Percentiles rank a stretch among this genome's conserved stretches.
phyloP scores from a whole-genome alignment of 441 rosid genomes.

The Manihot esculenta region DNA sequence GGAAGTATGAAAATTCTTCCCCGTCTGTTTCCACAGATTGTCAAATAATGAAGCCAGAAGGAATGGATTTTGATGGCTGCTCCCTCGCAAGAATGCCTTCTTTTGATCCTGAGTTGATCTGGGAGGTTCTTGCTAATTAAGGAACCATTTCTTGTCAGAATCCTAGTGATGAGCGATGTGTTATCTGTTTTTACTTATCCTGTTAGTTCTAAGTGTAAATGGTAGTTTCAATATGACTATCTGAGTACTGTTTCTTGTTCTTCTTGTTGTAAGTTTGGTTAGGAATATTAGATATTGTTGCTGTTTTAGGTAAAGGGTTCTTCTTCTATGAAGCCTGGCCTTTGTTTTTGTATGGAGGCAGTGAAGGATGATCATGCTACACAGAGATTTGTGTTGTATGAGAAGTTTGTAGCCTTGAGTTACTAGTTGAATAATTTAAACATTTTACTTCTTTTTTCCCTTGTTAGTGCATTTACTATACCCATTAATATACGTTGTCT shows the following conservation, averaged over 20 bases:
- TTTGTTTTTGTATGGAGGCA: conserved; percentile 11
- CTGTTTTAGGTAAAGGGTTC: neutral
- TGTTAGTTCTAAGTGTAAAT: conserved; percentile 27
- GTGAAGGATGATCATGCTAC: neutral
- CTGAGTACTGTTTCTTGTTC: conserved; percentile 9
- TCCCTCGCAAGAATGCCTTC: conserved; percentile 88
- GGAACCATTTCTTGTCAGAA: conserved; percentile 4
- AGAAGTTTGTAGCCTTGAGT: neutral
- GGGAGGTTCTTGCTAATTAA: conserved; percentile 89
- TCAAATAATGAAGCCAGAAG: conserved; percentile 32
- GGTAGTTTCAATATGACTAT: conserved; percentile 16
- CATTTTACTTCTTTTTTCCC: neutral
- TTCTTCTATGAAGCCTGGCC: neutral
- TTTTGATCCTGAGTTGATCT: conserved; percentile 81
- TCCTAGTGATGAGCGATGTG: neutral
- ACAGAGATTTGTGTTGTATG: neutral
- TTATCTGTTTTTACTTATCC: neutral
- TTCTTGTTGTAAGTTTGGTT: neutral
- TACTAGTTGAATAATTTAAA: neutral
- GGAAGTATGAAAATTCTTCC: conserved; percentile 52
- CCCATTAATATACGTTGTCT: neutral
- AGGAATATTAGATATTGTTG: conserved; percentile 5
- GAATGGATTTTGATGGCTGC: conserved; percentile 46
- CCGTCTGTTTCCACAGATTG: conserved; percentile 44
- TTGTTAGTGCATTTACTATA: neutral